Base-by-base conservation (phyloP, 108 stramenopile genomes). In the Cyclotella atomus region DNA sequence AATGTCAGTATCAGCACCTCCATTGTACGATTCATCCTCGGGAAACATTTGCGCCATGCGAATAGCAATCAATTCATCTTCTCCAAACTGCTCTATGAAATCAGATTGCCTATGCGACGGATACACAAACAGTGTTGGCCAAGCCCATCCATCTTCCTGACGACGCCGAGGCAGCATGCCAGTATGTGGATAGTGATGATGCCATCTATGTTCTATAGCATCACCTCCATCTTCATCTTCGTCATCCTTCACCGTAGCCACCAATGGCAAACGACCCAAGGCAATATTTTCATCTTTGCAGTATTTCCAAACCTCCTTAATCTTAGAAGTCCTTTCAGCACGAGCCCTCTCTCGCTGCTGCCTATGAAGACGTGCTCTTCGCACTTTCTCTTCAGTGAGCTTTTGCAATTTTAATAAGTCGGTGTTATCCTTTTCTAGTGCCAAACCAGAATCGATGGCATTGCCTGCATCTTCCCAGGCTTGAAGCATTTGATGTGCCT, bases 21-120 rank as follows among this genome's bases (percentile, higher is more conserved):
- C 81, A 65, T 85, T 83, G 36, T 92, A 89, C 23, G 85, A 17
- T 53, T 95, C 94, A 24, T 88, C 30, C 60, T 92, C 95, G 0
- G 95, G 95, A 73, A 89, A 96, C 85, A 93, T 85, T 75, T 96
- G 78, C 1, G 89, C 92, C 92, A 96, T 89, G 41, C 92, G 68
- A 65, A 87, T 35, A 3, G 95, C 95, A 75, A 96, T 65, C 72
- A 93, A 87, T 66, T 93, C 92, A 14, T 82, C 68, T 75, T 92
- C 92, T 17, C 65, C 84, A 74, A 96, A 89, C 23, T 86, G 70
- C 36, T 89, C 79, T 24, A 96, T 86, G 74, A 93, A 96, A 72
- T 96, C 95, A 25, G 91, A 91, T 60, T 96, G 95, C 15, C 79
- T 71, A 68, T 93, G 91, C 2, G 91, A 89, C 9, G 95, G 95